These are phyloP conservation scores for Globisporangium uncinulatum DNA, from an alignment of 352 stramenopile species.

Conservation along the genomic window DNA sequence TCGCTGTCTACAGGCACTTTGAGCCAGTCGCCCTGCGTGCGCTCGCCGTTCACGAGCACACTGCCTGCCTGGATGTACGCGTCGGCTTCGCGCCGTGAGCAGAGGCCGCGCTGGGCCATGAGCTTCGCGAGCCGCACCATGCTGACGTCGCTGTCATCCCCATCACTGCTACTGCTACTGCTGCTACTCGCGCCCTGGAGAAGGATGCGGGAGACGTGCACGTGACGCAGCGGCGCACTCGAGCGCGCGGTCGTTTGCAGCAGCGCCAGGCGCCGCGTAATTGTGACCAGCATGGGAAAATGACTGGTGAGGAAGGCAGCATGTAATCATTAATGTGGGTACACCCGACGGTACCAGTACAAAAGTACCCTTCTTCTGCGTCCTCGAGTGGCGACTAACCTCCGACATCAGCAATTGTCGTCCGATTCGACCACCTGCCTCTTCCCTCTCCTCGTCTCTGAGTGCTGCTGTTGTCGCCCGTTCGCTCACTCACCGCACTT, in stretches of 20 bases:
- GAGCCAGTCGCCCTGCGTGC: conserved; percentile 56
- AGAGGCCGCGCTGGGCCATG: conserved; percentile 72
- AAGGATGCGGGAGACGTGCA: conserved; percentile 2
- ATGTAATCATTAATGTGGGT: conserved; percentile 1
- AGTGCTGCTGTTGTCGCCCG: not conserved
- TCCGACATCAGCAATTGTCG: too few relatives aligned
- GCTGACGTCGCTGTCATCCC: conserved; percentile 9
- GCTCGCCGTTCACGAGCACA: conserved; percentile 72
- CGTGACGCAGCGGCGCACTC: not conserved
- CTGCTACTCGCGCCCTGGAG: not conserved
- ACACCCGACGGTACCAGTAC: not conserved
- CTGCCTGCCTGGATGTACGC: conserved; percentile 70
- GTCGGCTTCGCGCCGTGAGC: conserved; percentile 76
- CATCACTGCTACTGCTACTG: not conserved
- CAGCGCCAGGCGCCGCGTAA: conserved; percentile 20
- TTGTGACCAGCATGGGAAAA: conserved; percentile 28
- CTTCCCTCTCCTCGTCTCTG: not conserved
- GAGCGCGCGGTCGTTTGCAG: conserved; percentile 2
- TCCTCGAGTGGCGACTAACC: too few relatives aligned
- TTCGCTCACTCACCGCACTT: conserved; percentile 49
- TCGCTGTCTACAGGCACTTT: conserved; percentile 58
- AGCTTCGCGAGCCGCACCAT: conserved; percentile 72
- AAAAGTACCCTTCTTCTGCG: not conserved
- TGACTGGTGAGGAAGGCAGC: conserved; percentile 6
- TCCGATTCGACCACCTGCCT: too few relatives aligned